These are phyloP conservation scores for Tricholoma flavovirens DNA, from an alignment of 768 basidiomycete genomes.

Conservation along the genomic window DNA sequence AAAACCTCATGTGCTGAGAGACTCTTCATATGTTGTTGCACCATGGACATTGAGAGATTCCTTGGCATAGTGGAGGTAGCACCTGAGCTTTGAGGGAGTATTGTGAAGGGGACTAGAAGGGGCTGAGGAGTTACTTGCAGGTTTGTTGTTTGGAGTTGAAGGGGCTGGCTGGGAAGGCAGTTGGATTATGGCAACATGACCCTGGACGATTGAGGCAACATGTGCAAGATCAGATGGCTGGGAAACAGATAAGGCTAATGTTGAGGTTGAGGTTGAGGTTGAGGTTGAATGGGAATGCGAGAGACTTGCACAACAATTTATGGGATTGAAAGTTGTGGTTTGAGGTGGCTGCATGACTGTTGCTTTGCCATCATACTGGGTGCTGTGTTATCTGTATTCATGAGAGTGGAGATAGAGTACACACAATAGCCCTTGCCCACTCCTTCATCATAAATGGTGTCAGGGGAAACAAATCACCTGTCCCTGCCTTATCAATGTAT, in stretches of 20 bases:
- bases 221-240: background rate
- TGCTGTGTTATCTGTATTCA: too few species aligned
- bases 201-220: background rate
- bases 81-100: background rate
- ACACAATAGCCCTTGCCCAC: too few species aligned
- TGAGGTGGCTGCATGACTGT: too few species aligned
- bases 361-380: too few species aligned
- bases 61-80: background rate
- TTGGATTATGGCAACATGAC: background rate
- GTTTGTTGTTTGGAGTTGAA: background rate
- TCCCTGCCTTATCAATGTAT: background rate
- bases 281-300: background rate
- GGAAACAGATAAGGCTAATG: background rate
- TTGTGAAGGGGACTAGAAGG: background rate
- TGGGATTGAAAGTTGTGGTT: background rate
- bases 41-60: background rate
- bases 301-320: background rate
- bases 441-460: too few species aligned
- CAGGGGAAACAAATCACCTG: background rate
- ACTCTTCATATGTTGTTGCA: background rate
- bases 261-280: too few species aligned
- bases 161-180: background rate
- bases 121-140: background rate
- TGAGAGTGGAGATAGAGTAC: too few species aligned
- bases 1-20: background rate